Evolutionary conservation across 495 filamentous ascomycete genomes (phyloP).

Genomic region (Thozetella sp.): DNA sequence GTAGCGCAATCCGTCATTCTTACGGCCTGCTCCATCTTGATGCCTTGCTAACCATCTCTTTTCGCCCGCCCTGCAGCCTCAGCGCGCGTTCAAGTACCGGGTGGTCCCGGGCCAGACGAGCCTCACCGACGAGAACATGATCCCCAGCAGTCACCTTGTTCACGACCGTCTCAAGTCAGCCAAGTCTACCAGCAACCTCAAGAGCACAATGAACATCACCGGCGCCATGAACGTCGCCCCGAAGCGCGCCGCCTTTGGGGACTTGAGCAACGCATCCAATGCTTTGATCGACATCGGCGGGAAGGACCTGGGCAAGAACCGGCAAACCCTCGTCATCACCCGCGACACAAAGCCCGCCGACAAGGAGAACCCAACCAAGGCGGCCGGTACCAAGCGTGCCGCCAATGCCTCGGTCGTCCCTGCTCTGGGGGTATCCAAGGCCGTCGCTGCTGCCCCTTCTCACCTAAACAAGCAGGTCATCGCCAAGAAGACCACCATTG

Average conservation of each 20-base stretch:
- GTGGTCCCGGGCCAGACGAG: constrained; percentile 48
- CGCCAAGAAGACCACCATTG: constrained; percentile 61
- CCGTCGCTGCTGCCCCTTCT: constrained; percentile 2
- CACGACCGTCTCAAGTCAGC: constrained; percentile 85
- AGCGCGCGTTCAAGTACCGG: constrained; percentile 65
- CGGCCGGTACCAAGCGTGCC: constrained; percentile 11
- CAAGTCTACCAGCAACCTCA: constrained; percentile 72
- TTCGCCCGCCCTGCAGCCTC: constrained; percentile 60
- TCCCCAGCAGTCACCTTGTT: constrained; percentile 58
- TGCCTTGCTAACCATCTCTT: constrained; percentile 9
- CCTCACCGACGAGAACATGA: constrained; percentile 70
- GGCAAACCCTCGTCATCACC: constrained; percentile 19
- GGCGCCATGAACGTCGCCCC: constrained; percentile 66
- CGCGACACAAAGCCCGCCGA: constrained; percentile 23
- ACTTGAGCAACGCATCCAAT: constrained; percentile 75
- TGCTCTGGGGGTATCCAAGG: constrained; percentile 5
- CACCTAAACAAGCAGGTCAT: constrained; percentile 41
- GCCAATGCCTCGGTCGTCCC: constrained; percentile 4
- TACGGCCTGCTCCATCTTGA: constrained; percentile 9
- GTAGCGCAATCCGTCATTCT: constrained; percentile 4
- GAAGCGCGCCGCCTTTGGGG: constrained; percentile 78
- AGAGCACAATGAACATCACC: constrained; percentile 49
- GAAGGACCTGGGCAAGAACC: constrained; percentile 38
- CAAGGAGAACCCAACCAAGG: background rate
- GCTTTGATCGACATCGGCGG: constrained; percentile 43